A percentile compares a stretch with the other conserved stretches of the same genome.
phyloP scores from a whole-genome alignment of 441 rosid genomes.

The Croton setiger region DNA sequence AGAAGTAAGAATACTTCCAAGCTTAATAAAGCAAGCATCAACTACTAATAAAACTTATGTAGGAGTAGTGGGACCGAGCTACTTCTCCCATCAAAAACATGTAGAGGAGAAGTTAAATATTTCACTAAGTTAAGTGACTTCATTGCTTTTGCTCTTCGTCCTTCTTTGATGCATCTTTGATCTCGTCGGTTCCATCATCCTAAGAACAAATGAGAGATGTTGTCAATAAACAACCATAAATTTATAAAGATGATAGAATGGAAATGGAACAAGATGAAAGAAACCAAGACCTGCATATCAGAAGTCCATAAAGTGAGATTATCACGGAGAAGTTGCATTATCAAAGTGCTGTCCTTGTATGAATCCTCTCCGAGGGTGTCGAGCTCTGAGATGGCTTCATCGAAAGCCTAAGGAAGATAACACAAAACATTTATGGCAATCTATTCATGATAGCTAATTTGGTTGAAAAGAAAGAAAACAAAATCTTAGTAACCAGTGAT shows the following conservation, averaged over 20 bases:
- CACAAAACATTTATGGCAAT: not conserved
- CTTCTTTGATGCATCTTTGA: constrained; percentile 42
- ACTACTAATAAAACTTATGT: not conserved
- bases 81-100: constrained; percentile 33
- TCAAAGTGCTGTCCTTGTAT: constrained; percentile 79
- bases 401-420: constrained; percentile 44
- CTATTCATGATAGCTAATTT: not conserved
- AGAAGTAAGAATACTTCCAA: constrained; percentile 10
- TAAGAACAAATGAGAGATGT: constrained; percentile 8
- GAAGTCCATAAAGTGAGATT: constrained; percentile 79
- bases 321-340: constrained; percentile 76
- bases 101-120: constrained; percentile 32
- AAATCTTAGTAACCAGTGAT: not conserved
- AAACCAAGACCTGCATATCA: constrained; percentile 52
- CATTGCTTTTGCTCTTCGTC: constrained; percentile 41
- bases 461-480: not conserved
- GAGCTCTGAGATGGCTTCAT: constrained; percentile 67
- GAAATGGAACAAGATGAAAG: not conserved
- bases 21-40: constrained; percentile 12
- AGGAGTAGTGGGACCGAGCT: constrained; percentile 24
- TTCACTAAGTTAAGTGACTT: constrained; percentile 10
- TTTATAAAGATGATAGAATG: too few species aligned
- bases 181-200: constrained; percentile 49
- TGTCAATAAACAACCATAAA: constrained; percentile 6
- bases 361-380: constrained; percentile 74